Percentiles rank a stretch among this genome's conserved stretches.
Evolutionary conservation across 2,329 filamentous ascomycete species (phyloP).

Genomic region (Phialocephala subalpina): DNA sequence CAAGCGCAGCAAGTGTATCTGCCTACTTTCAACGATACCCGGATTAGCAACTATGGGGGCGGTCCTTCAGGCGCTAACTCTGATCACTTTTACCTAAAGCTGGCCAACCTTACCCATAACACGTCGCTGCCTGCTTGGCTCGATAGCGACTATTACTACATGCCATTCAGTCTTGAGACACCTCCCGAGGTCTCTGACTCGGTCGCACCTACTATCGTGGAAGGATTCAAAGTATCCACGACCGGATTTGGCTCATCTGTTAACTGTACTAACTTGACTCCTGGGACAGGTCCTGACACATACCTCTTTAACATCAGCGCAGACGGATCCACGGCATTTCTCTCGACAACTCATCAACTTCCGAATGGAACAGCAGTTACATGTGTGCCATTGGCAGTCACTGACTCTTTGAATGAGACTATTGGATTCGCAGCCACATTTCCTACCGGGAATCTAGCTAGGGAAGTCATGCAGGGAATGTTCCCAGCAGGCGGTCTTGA

Average conservation of each 20-base stretch:
- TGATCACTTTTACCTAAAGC: conserved; percentile 51
- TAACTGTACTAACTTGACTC: too few relatives aligned
- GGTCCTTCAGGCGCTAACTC: conserved; percentile 36
- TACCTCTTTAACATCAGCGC: too few relatives aligned
- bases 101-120: conserved; percentile 54
- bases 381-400: too few relatives aligned
- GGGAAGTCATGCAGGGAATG: conserved; percentile 27
- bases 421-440: not conserved
- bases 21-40: conserved; percentile 24
- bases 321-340: too few relatives aligned
- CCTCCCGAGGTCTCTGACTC: not conserved
- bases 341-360: too few relatives aligned
- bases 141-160: conserved; percentile 53
- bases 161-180: conserved; percentile 48
- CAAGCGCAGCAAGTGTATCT: conserved; percentile 13
- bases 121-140: conserved; percentile 60
- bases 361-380: too few relatives aligned
- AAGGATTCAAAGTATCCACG: conserved; percentile 39
- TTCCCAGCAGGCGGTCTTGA: not conserved
- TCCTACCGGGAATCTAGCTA: not conserved
- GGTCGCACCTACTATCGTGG: conserved; percentile 9
- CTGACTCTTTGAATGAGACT: too few relatives aligned
- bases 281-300: too few relatives aligned
- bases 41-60: too few relatives aligned
- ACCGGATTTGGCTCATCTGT: conserved; percentile 46